Evolutionary conservation across 2,329 filamentous ascomycete genomes (phyloP).

Genomic region (Cladosporium cucumerinum): DNA sequence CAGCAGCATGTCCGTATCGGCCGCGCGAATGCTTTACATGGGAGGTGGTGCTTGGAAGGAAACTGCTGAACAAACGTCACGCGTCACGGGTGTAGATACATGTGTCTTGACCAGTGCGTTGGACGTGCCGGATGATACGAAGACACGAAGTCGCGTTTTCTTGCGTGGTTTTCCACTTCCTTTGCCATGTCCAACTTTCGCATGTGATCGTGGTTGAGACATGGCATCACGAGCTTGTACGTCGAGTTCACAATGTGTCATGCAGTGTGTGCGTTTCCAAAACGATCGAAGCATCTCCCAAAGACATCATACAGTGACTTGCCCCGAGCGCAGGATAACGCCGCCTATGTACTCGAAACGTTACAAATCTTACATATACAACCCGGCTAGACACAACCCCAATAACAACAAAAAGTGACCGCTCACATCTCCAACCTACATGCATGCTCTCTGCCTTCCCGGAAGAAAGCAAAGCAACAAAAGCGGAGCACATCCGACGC

Average conservation of each 20-base stretch:
- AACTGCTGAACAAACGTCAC: background rate
- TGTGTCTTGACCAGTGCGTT: background rate
- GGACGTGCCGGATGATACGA: background rate
- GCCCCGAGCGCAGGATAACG: background rate
- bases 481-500: background rate
- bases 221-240: background rate
- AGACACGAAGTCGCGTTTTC: background rate
- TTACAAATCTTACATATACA: background rate
- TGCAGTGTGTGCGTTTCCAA: background rate
- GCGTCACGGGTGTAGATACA: background rate
- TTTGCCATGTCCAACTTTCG: background rate
- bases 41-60: background rate
- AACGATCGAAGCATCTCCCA: background rate
- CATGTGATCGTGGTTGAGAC: background rate
- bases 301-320: background rate
- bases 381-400: background rate
- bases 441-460: background rate
- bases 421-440: background rate
- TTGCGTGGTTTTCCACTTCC: background rate
- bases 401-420: background rate
- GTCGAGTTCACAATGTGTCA: background rate
- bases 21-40: constrained; percentile 1
- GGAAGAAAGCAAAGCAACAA: background rate
- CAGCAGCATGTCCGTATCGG: background rate
- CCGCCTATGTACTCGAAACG: background rate